phyloP scores from a whole-genome alignment of 163 green algal species.

The Prototheca wickerhamii region DNA sequence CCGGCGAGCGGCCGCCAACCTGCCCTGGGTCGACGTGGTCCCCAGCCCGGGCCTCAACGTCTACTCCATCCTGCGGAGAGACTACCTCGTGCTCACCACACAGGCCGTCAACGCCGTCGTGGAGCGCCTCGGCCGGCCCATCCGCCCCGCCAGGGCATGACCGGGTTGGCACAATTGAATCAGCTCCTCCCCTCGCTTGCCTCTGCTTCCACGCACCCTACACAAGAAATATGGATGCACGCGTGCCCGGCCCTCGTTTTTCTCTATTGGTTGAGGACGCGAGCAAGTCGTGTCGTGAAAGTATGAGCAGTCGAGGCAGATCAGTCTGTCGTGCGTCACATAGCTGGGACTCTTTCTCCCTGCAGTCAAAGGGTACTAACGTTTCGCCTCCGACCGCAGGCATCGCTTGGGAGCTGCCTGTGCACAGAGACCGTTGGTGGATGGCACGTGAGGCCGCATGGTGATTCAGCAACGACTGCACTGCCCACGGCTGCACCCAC shows the following conservation, averaged over 20 bases:
- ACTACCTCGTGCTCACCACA: not conserved
- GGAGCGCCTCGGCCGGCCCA: not conserved
- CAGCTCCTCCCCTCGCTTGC: not conserved
- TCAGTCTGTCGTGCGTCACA: too few species aligned
- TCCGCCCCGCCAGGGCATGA: not conserved
- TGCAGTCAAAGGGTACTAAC: too few species aligned
- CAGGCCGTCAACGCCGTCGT: not conserved
- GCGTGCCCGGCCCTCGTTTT: not conserved
- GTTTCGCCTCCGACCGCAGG: too few species aligned
- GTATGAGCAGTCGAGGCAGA: too few species aligned
- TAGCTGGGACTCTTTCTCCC: too few species aligned
- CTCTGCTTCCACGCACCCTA: not conserved
- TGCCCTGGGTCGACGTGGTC: conserved; percentile 59
- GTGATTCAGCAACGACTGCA: too few species aligned
- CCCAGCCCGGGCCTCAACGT: conserved; percentile 67
- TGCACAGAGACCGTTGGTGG: not conserved
- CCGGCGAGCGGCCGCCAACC: conserved; percentile 39
- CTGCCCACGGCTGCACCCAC: too few species aligned
- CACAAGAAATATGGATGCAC: not conserved
- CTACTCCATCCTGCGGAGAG: conserved; percentile 62
- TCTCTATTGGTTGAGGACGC: not conserved
- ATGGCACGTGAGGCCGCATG: too few species aligned
- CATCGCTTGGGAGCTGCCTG: not conserved
- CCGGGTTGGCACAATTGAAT: not conserved
- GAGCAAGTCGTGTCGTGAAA: not conserved